These are phyloP conservation scores for Rubroboletus satanas DNA, from an alignment of 768 basidiomycete genomes.

Conservation along the genomic window DNA sequence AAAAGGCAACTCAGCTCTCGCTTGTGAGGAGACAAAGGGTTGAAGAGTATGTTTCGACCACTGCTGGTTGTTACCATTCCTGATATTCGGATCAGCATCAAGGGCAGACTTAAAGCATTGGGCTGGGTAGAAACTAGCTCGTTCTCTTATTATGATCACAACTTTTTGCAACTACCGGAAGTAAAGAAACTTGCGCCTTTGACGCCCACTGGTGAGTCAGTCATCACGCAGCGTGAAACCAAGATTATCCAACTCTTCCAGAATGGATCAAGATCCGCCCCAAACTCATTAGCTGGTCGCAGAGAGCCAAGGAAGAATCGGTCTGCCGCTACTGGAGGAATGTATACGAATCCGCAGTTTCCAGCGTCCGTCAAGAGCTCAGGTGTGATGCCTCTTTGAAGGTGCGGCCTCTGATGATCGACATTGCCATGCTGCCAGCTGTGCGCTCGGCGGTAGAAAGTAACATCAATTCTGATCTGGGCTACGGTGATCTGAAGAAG, in stretches of 20 bases:
- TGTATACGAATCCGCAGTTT: too few species aligned
- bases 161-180: constrained; percentile 1
- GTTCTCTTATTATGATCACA: rapidly evolving
- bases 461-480: not conserved
- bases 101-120: not conserved
- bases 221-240: not conserved
- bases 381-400: not conserved
- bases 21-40: constrained; percentile 1
- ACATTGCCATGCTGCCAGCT: constrained; percentile 1
- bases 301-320: not conserved
- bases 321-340: not conserved
- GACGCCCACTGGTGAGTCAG: constrained; percentile 9
- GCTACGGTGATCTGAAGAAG: not conserved
- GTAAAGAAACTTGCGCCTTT: constrained; percentile 1
- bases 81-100: constrained; percentile 6
- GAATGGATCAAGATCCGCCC: constrained; percentile 12
- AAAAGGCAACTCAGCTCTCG: constrained; percentile 1
- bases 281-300: not conserved
- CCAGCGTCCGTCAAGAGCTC: not conserved
- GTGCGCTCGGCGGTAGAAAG: not conserved
- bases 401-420: constrained; percentile 1
- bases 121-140: not conserved
- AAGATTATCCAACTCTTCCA: not conserved
- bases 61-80: not conserved
- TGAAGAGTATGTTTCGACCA: not conserved